Base-by-base conservation (phyloP, 148 eudicot genomes). In the Gaultheria prostrata region DNA sequence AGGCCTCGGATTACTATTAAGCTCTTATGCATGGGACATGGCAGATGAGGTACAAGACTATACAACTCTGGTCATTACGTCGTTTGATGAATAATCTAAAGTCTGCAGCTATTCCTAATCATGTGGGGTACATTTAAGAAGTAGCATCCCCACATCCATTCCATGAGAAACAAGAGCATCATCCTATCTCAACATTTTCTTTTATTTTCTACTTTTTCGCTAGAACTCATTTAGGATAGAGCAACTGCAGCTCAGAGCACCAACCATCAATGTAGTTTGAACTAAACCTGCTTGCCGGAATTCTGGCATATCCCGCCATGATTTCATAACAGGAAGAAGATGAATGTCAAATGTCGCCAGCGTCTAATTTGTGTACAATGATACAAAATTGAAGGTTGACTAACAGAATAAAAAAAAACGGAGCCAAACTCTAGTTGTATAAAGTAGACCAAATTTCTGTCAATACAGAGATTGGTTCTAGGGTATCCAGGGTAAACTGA, bases 401-500 rank as follows among this genome's bases (percentile, higher is more conserved):
- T 69, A 33, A 39, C 0, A 21, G 18, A 39, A 21, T 59, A 9
- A 65, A 4, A 12, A 80, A 35, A 45, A 6, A 28, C 13, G 30
- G 15, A 32, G 80, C 67, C 75, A 82, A 74, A 35, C 15, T 83
- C 24, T 30, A 70, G n/a, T 35, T 11, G 63, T 59, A 45, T 7
- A 80, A 48, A 75, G 35, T 39, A 77, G 21, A 77, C 56, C 1
- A 30, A 80, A 49, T 13, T 14, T 80, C 32, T 65, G 53, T 70
- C 26, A 11, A 69, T 28, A 71, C 59, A 49, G 6, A 35, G 13
- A 70, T 5, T 69, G 50, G 4, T 20, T 7, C 54, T 9, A 84
- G 67, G 39, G 82, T 80, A 77, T 49, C n/a, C 53, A 45, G 49
- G 76, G 82, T 28, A 15, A 56, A 90, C 95, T 91, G 75, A 94